phyloP scores from a whole-genome alignment of 208 protist species.

The Novymonas esmeraldas region DNA sequence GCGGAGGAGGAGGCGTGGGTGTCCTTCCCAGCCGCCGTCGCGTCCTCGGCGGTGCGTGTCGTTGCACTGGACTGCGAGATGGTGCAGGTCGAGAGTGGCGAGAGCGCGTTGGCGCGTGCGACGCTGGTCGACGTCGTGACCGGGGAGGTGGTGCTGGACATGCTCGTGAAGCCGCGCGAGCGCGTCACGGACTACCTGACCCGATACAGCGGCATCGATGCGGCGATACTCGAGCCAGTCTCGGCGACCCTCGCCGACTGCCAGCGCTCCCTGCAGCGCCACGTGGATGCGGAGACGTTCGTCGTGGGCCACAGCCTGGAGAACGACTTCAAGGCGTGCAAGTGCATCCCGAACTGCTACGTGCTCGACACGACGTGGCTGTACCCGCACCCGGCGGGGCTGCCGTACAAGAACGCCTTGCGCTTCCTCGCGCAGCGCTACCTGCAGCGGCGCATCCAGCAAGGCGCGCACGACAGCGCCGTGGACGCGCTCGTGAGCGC shows the following conservation, averaged over 20 bases:
- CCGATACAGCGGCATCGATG: conserved; percentile 89
- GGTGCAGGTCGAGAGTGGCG: conserved; percentile 59
- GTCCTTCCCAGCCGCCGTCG: neutral
- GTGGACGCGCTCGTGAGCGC: conserved; percentile 84
- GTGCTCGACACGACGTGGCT: conserved; percentile 91
- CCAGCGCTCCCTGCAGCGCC: conserved; percentile 54
- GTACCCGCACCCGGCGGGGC: conserved; percentile 88
- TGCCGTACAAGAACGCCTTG: conserved; percentile 85
- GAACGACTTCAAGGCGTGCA: conserved; percentile 93
- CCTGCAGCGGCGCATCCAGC: conserved; percentile 85
- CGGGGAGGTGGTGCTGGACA: conserved; percentile 78
- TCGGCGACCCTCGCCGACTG: conserved; percentile 74
- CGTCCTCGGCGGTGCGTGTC: conserved; percentile 25
- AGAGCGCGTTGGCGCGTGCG: conserved; percentile 80
- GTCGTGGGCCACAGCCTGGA: conserved; percentile 93
- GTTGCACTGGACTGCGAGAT: conserved; percentile 94
- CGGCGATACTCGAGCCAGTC: conserved; percentile 69
- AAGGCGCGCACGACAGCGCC: conserved; percentile 81
- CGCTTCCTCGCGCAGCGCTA: conserved; percentile 82
- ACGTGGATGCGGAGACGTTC: conserved; percentile 80
- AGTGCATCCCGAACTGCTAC: conserved; percentile 79
- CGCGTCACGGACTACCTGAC: conserved; percentile 91
- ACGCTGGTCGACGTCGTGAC: conserved; percentile 79
- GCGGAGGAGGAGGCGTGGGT: conserved; percentile 5
- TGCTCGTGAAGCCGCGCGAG: conserved; percentile 77